A percentile compares a stretch with the other conserved stretches of the same genome.
These are phyloP conservation scores for Tarenaya hassleriana DNA, from an alignment of 345 rosid species.

Conservation along the genomic window DNA sequence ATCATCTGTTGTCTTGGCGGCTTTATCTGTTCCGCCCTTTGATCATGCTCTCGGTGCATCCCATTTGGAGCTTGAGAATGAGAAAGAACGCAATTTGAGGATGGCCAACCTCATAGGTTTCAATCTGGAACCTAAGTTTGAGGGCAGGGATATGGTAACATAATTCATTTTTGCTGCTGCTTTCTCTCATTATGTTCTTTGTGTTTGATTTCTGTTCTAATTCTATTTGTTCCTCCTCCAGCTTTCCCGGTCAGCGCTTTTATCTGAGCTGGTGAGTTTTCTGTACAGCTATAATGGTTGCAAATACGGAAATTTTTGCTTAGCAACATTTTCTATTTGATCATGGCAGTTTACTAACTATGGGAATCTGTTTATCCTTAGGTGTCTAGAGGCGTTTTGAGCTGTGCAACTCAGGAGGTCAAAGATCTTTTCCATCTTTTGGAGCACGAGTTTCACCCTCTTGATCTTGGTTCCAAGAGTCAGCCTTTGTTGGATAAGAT, in stretches of 20 bases:
- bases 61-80: constrained; percentile 83
- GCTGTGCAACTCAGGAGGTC: constrained; percentile 94
- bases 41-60: constrained; percentile 59
- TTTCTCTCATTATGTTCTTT: neutral
- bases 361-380: constrained; percentile 24
- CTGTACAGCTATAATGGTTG: constrained; percentile 11
- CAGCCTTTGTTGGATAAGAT: constrained; percentile 71
- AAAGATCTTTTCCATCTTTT: constrained; percentile 87
- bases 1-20: constrained; percentile 92
- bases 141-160: constrained; percentile 83
- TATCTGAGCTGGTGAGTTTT: constrained; percentile 81
- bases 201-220: constrained; percentile 15
- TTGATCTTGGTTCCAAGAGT: constrained; percentile 73
- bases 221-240: constrained; percentile 28
- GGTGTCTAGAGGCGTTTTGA: constrained; percentile 86
- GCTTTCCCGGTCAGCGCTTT: constrained; percentile 84
- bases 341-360: neutral
- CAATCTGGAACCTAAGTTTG: constrained; percentile 75
- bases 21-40: constrained; percentile 74
- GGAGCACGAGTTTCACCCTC: constrained; percentile 83
- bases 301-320: constrained; percentile 14
- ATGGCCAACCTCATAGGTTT: constrained; percentile 95
- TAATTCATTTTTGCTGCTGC: constrained; percentile 10
- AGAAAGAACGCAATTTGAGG: constrained; percentile 83
- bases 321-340: neutral